Evolutionary conservation across 345 rosid species (phyloP), one percentile per base, ranked within the genome.

Genomic region (Anacardium occidentale): DNA sequence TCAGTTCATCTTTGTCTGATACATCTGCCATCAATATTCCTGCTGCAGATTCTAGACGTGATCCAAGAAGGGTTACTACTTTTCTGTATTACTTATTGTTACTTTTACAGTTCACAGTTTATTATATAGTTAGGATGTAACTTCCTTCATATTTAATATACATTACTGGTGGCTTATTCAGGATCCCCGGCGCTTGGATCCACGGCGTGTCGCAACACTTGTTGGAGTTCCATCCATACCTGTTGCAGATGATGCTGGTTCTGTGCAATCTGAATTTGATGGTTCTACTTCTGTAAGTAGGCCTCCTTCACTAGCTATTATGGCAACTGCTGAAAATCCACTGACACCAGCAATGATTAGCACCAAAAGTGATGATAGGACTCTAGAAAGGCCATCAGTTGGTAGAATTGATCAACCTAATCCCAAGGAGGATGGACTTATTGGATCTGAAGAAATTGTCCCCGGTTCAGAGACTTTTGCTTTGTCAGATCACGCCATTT

Each of bases 171-270:
- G 66, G 52, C 69, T 64, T 72, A 75, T 85, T 77, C 89, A 95
- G 99, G 99, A 95, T 88, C 97, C 97, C 21, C 99, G 99, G 64
- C 97, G 97, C 79, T 76, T 90, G 78, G 99, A 95, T 84, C 99
- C 99, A 45, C 89, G 99, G 57, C 89, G 90, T 72, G 32, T 75
- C 76, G 71, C 80, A 59, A 68, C 88, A 76, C 62, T 89, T 40
- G 76, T 64, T 77, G 96, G 81, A 79, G 72, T 80, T 64, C 69
- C 82, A 52, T 78, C 85, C 50, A 20, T 79, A 22, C 81, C 87
- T 66, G 60, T 74, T 73, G 62, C 72, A 59, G 93, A 87, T 76
- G 91, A 87, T 66, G 54, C 70, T 70, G 84, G 79, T 74, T 44
- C 83, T 52, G 59, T 78, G 51, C 76, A 77, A 63, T 51, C 81